Evolutionary conservation across 352 stramenopile species (phyloP).

Genomic region (Pythium aristosporum): DNA sequence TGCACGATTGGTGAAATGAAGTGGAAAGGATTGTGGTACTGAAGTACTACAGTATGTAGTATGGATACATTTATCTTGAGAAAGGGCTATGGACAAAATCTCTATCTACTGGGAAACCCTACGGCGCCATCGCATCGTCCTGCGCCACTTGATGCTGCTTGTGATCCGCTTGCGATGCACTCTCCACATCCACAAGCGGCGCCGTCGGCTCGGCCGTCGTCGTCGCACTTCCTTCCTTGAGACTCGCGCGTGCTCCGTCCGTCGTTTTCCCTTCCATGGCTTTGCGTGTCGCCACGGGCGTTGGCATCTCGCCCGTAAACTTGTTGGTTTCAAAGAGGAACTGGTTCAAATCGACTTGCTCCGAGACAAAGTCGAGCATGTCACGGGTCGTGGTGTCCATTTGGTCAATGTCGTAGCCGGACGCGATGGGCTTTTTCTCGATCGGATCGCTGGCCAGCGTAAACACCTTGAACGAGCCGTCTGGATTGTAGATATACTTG

Average conservation of each 20-base stretch:
- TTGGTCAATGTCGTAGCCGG: constrained; percentile 59
- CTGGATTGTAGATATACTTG: constrained; percentile 74
- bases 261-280: neutral
- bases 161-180: neutral
- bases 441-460: constrained; percentile 40
- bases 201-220: neutral
- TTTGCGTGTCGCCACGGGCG: neutral
- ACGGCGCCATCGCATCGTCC: neutral
- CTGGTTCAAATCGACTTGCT: constrained; percentile 67
- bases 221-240: neutral
- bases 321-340: constrained; percentile 71
- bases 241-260: constrained; percentile 1
- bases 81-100: neutral
- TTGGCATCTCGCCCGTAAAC: constrained; percentile 31
- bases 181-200: neutral
- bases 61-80: neutral
- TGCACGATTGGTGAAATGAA: neutral
- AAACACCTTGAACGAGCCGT: constrained; percentile 71
- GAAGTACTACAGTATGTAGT: neutral
- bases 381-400: constrained; percentile 50
- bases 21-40: no score
- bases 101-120: neutral
- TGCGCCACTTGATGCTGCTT: neutral
- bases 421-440: constrained; percentile 51
- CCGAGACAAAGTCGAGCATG: constrained; percentile 51